Conservation (phyloP, 2,329 filamentous ascomycete genomes). For the Ophiostoma piceae region DNA sequence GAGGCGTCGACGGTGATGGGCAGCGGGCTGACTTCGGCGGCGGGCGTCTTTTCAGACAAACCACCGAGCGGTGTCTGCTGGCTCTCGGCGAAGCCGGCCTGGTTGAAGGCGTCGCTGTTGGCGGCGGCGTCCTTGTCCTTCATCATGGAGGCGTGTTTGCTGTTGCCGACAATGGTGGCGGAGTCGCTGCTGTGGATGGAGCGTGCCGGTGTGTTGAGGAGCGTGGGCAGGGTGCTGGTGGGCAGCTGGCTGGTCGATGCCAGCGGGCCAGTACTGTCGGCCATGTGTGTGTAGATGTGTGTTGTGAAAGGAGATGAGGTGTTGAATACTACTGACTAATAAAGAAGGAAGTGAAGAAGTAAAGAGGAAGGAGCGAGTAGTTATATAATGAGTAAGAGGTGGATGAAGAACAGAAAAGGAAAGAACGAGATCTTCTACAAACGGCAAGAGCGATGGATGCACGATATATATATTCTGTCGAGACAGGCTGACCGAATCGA, state of each 20-base stretch:
- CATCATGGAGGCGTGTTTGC: not conserved
- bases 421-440: not conserved
- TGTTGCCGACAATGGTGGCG: slow-evolving; percentile 8
- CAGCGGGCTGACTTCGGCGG: not conserved
- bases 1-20: slow-evolving; percentile 17
- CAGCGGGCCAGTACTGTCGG: slow-evolving; percentile 1
- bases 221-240: not conserved
- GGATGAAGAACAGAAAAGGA: slow-evolving; percentile 1
- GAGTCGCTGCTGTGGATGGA: slow-evolving; percentile 11
- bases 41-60: not conserved
- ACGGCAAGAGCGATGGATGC: not conserved
- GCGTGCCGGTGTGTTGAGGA: not conserved
- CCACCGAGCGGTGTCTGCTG: not conserved
- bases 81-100: not conserved
- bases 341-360: not conserved
- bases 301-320: not conserved
- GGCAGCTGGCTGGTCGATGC: not conserved
- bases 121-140: slow-evolving; percentile 6
- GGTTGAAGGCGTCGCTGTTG: not conserved
- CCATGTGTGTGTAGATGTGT: not conserved
- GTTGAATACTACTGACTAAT: not conserved
- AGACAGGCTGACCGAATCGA: not conserved
- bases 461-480: not conserved
- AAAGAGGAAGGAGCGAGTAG: not conserved
- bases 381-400: not conserved